Evolutionary conservation across 2,329 filamentous ascomycete species (phyloP).

Genomic region (Paraphaeosphaeria sporulosa): DNA sequence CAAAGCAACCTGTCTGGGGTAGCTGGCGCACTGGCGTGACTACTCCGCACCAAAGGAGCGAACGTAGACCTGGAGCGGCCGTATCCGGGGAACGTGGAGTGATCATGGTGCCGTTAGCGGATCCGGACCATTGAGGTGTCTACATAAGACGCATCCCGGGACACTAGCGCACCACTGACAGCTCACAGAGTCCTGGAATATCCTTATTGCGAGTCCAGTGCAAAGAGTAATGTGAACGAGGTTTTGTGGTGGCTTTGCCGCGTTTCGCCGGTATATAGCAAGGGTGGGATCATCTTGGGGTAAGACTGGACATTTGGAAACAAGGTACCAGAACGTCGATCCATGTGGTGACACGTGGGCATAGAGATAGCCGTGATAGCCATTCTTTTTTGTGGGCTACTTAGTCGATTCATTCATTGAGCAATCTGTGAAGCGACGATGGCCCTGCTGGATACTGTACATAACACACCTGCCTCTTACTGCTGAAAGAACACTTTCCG

Average conservation of each 20-base stretch:
- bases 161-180: neutral
- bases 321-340: neutral
- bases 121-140: neutral
- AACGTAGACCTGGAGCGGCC: neutral
- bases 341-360: neutral
- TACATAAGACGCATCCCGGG: neutral
- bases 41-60: constrained; percentile 10
- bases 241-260: neutral
- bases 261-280: neutral
- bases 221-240: neutral
- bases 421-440: constrained; percentile 23
- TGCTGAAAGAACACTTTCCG: constrained; percentile 6
- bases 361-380: constrained; percentile 17
- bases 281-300: neutral
- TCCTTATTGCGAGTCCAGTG: neutral
- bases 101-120: constrained; percentile 11
- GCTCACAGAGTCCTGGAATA: neutral
- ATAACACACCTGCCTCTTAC: constrained; percentile 21
- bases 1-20: constrained; percentile 11
- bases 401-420: constrained; percentile 17
- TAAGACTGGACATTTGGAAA: neutral
- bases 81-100: constrained; percentile 21
- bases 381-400: constrained; percentile 28
- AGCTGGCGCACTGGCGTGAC: constrained; percentile 18
- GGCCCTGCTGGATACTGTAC: constrained; percentile 32